Base-by-base conservation (phyloP, 257 asterid species). In the Cynanchum wilfordii region DNA sequence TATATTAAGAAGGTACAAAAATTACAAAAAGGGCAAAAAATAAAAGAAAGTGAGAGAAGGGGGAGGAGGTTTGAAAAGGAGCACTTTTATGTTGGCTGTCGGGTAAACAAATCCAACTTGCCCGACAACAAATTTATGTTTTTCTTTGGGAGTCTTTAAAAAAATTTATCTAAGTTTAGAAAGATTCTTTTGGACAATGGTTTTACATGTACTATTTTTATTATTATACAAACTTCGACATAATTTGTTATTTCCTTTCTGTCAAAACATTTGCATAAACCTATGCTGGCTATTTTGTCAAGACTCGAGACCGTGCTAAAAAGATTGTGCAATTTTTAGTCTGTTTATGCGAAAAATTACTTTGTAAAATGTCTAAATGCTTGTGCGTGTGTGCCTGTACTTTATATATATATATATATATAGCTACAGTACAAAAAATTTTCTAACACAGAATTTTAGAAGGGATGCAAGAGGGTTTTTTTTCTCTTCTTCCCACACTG, bases 61-160 rank as follows among this genome's bases (percentile, higher is more conserved):
- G 47, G 47, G 7, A 7, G 45, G 9, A 0, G 10, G 45, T 7
- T 7, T 42, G 47, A 11, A 42, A 42, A 42, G 42, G 44, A 60
- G 44, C n/a, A 4, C n/a, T 33, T 38, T 30, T 33, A 2, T 63
- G 27, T 30, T 30, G 17, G 6, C 38, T 45, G 74, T 68, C 74
- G 19, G 47, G 60, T 56, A 9, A 44, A 12, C 58, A 68, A 55
- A 75, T 56, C 66, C 65, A 66, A 54, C 67, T 38, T 55, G 38
- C 36, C 10, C 42, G 38, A 54, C 33, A 56, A 17, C 25, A 13
- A 47, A 17, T 54, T 20, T 19, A 20, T 52, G 58, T 52, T 52
- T 17, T 15, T 40, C n/a, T 7, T 40, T 57, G 1, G 33, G 33
- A 2, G 10, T 33, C 9, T 52, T 27, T n/a, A n/a, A 19, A 70